Conservation (phyloP, 2,329 filamentous ascomycete genomes). For the Trichoderma breve region DNA sequence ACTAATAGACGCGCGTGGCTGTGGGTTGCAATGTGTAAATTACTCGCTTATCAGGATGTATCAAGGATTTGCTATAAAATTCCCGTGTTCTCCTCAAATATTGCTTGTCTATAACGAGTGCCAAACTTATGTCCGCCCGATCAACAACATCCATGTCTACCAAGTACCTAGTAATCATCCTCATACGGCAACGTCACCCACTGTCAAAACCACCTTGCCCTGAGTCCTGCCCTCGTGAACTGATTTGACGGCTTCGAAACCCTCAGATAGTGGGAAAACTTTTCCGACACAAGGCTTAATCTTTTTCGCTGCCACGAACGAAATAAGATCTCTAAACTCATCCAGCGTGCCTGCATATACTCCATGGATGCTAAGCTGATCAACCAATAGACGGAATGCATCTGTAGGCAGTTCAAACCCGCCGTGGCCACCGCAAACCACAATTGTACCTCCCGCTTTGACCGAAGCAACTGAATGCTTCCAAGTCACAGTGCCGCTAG, state of each 20-base stretch:
- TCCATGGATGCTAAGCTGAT: slow-evolving; percentile 10
- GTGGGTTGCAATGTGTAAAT: neutral
- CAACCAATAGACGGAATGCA: neutral
- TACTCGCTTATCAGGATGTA: neutral
- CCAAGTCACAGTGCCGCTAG: slow-evolving; percentile 10
- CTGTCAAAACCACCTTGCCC: slow-evolving; percentile 2
- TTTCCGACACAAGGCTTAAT: slow-evolving; percentile 13
- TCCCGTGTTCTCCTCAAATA: neutral
- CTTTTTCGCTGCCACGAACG: neutral
- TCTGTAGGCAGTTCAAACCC: slow-evolving; percentile 14
- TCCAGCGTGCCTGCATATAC: slow-evolving; percentile 8
- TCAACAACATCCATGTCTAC: neutral
- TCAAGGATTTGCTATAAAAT: neutral
- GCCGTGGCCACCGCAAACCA: slow-evolving; percentile 1
- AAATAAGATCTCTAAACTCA: slow-evolving; percentile 10
- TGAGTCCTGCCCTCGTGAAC: neutral
- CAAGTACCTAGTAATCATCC: too few species aligned
- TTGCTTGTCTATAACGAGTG: neutral
- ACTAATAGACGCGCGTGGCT: neutral
- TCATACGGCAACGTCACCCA: neutral
- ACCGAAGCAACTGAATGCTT: slow-evolving; percentile 11
- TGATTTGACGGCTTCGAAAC: neutral
- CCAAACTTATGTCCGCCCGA: neutral
- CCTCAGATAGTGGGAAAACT: neutral
- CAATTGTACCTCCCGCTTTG: neutral